A percentile compares a stretch with the other conserved stretches of the same genome.
These are phyloP conservation scores for Albugo candida DNA, from an alignment of 352 stramenopile genomes.

Conservation along the genomic window DNA sequence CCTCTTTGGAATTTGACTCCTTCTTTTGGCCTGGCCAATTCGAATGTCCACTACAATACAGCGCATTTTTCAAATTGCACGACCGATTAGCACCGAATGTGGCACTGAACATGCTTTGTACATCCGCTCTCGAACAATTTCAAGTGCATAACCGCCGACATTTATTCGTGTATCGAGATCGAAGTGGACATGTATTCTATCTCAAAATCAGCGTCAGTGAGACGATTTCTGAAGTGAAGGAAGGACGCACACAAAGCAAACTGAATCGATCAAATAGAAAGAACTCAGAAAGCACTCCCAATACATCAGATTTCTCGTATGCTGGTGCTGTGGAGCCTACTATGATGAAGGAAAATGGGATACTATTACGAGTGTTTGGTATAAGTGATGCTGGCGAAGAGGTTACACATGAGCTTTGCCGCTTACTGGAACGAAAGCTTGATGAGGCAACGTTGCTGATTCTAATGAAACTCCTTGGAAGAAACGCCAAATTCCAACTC, in stretches of 20 bases:
- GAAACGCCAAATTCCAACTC: conserved; percentile 74
- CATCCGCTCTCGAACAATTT: conserved; percentile 72
- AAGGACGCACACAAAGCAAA: not conserved
- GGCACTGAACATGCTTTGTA: conserved; percentile 65
- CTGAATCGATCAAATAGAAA: not conserved
- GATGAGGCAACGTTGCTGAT: conserved; percentile 73
- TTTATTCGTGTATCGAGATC: conserved; percentile 75
- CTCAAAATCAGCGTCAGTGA: conserved; percentile 61
- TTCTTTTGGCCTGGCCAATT: conserved; percentile 82
- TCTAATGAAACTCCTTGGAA: conserved; percentile 69
- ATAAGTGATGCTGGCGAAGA: conserved; percentile 63
- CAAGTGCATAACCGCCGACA: conserved; percentile 78
- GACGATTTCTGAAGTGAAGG: not conserved
- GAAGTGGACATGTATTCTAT: conserved; percentile 74
- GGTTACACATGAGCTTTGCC: conserved; percentile 65
- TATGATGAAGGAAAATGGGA: conserved; percentile 11
- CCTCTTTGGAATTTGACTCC: not conserved
- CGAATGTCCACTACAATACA: conserved; percentile 64
- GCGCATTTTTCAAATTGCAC: conserved; percentile 55
- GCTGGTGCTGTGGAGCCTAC: not conserved
- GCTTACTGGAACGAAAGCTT: conserved; percentile 65
- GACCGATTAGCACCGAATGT: conserved; percentile 58
- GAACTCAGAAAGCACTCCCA: conserved; percentile 3
- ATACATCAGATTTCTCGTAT: not conserved
- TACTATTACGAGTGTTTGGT: conserved; percentile 68